Evolutionary conservation across 192 early-diverging fungal genomes (phyloP).

Genomic region (Thoreauomyces humboldtii): DNA sequence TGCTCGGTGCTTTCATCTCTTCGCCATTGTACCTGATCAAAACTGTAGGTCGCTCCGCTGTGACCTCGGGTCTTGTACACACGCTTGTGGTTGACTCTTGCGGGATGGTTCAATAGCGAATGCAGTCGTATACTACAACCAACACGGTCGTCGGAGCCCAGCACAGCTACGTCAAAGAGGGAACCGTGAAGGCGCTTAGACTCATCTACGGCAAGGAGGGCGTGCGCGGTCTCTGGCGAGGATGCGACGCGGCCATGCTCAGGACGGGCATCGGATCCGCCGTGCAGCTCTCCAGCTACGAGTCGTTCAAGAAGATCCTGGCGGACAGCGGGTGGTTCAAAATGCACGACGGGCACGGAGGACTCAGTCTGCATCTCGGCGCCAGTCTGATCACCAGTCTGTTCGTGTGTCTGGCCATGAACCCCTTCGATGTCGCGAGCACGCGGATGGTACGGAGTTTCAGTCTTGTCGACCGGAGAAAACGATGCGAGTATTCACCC

Average conservation of each 20-base stretch:
- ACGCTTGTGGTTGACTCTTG: no score
- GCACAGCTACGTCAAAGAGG: conserved; percentile 70
- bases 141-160: conserved; percentile 71
- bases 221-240: conserved; percentile 78
- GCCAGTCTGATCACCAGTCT: conserved; percentile 79
- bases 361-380: conserved; percentile 68
- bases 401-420: conserved; percentile 88
- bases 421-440: conserved; percentile 94
- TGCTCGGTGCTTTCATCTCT: conserved; percentile 76
- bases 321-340: conserved; percentile 50
- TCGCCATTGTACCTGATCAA: conserved; percentile 91
- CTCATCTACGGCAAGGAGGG: conserved; percentile 71
- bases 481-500: no score
- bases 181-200: conserved; percentile 62
- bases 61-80: no score
- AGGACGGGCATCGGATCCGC: conserved; percentile 82
- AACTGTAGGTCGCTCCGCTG: conserved; percentile 45
- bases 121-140: conserved; percentile 51
- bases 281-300: conserved; percentile 89
- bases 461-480: no score
- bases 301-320: conserved; percentile 69
- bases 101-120: conserved; percentile 17
- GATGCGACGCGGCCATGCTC: conserved; percentile 85
- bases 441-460: conserved; percentile 70
- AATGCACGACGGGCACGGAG: conserved; percentile 50